A percentile compares a stretch with the other conserved stretches of the same genome.
Evolutionary conservation across 2,329 filamentous ascomycete genomes (phyloP).

Genomic region (Beauveria asiatica): DNA sequence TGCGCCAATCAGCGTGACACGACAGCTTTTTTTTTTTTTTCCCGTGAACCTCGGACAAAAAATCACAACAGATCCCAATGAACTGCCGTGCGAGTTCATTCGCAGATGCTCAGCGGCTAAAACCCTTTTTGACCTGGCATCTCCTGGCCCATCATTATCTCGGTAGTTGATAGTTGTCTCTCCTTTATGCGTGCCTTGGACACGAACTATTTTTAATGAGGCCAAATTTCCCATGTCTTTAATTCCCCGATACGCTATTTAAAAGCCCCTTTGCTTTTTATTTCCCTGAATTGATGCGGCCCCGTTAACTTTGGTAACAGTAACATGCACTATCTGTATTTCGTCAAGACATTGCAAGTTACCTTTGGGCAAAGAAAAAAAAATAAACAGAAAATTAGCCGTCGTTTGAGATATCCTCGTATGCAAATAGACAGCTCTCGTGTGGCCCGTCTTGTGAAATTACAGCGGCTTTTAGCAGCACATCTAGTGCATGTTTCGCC

Average conservation of each 20-base stretch:
- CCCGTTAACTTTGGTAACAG: background rate
- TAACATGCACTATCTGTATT: background rate
- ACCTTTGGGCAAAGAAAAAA: background rate
- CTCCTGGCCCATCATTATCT: background rate
- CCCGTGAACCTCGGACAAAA: background rate
- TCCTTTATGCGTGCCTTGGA: background rate
- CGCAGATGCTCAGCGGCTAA: background rate
- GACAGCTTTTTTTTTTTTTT: background rate
- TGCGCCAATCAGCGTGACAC: slow-evolving; percentile 6
- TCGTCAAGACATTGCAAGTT: background rate
- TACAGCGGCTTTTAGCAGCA: background rate
- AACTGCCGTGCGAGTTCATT: background rate
- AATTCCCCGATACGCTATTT: slow-evolving; percentile 1
- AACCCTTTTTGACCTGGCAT: background rate
- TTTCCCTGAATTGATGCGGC: background rate
- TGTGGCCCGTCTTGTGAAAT: background rate
- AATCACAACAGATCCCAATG: background rate
- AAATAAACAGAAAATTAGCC: background rate
- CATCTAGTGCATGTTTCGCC: background rate
- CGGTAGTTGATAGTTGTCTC: slow-evolving; percentile 5
- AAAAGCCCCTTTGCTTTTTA: background rate
- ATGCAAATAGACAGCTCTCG: too few species aligned
- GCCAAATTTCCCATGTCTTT: slow-evolving; percentile 6
- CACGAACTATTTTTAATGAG: background rate
- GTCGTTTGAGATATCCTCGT: background rate